Percentiles rank a stretch among this genome's conserved stretches.
Evolutionary conservation across 805 yeast species (phyloP).

Genomic region (Candida maesae): DNA sequence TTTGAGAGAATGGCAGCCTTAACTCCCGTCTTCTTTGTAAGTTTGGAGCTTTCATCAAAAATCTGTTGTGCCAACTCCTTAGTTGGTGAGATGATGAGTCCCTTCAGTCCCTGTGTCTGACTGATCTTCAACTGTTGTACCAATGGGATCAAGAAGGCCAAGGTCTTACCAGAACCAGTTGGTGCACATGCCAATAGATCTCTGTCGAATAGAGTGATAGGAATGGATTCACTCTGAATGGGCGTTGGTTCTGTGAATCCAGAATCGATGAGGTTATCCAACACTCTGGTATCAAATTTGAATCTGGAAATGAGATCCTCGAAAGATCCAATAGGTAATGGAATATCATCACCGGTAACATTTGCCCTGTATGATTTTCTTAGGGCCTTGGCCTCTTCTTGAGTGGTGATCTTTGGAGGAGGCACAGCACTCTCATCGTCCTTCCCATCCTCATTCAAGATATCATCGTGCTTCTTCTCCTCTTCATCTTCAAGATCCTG

Average conservation of each 20-base stretch:
- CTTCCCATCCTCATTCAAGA: conserved; percentile 29
- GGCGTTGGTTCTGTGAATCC: conserved; percentile 87
- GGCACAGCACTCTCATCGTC: conserved; percentile 15
- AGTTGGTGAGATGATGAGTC: conserved; percentile 87
- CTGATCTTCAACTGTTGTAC: conserved; percentile 45
- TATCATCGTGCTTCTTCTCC: conserved; percentile 16
- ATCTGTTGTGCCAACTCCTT: conserved; percentile 91
- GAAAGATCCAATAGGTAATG: conserved; percentile 89
- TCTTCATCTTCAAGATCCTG: conserved; percentile 26
- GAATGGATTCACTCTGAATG: conserved; percentile 88
- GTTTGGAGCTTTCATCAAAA: conserved; percentile 56
- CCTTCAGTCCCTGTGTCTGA: conserved; percentile 41
- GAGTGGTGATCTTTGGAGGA: conserved; percentile 42
- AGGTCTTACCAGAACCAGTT: conserved; percentile 96
- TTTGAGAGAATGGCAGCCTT: conserved; percentile 66
- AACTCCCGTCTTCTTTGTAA: conserved; percentile 44
- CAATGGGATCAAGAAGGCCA: conserved; percentile 84
- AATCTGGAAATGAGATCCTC: conserved; percentile 72
- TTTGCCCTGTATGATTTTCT: conserved; percentile 64
- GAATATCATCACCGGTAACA: conserved; percentile 79
- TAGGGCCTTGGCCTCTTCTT: conserved; percentile 55
- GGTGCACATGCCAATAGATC: conserved; percentile 95
- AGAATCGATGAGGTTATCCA: conserved; percentile 61
- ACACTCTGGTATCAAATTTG: conserved; percentile 48
- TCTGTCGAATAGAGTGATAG: conserved; percentile 61